A percentile compares a stretch with the other conserved stretches of the same genome.
Evolutionary conservation across 345 rosid species (phyloP).

Genomic region (Corymbia maculata): DNA sequence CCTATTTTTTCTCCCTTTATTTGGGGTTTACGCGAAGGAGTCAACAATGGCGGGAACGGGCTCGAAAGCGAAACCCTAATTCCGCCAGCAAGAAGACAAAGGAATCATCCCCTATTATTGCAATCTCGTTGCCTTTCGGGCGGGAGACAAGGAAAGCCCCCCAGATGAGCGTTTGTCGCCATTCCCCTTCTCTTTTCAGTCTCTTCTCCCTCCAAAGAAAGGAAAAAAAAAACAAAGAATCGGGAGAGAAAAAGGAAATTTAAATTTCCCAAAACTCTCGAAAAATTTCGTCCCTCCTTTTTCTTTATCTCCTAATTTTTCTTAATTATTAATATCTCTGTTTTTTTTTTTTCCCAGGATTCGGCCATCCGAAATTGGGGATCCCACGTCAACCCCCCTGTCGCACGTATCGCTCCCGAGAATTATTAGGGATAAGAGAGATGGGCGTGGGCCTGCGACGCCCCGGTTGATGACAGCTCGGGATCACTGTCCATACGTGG

Average conservation of each 20-base stretch:
- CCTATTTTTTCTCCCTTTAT: neutral
- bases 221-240: neutral
- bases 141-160: neutral
- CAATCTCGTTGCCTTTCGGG: neutral
- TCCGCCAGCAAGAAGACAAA: neutral
- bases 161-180: neutral
- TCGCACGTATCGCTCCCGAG: neutral
- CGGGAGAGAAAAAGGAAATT: neutral
- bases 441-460: neutral
- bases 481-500: neutral
- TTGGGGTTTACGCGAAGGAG: neutral
- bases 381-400: neutral
- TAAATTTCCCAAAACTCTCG: neutral
- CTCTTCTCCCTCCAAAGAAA: neutral
- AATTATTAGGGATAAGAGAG: neutral
- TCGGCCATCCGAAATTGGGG: neutral
- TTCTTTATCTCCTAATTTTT: neutral
- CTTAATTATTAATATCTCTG: no score
- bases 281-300: neutral
- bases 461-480: neutral
- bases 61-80: neutral
- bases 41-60: neutral
- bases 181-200: neutral
- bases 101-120: neutral
- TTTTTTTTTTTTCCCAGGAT: accelerated